Base-by-base conservation (phyloP, 192 early-diverging fungal genomes). In the Entophlyctis helioformis region DNA sequence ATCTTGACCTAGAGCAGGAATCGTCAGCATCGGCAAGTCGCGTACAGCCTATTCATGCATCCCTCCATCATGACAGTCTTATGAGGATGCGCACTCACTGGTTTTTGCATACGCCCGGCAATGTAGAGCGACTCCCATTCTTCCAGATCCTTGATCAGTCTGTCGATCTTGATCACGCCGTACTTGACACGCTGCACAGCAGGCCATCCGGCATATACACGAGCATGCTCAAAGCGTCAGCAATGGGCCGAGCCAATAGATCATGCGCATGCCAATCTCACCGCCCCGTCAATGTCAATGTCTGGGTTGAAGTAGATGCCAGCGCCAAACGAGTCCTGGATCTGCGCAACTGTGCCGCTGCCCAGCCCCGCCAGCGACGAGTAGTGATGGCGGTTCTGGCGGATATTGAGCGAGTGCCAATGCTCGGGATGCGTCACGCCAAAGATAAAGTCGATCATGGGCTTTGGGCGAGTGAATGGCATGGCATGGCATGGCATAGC, bases 71-170 rank as follows among this genome's bases (percentile, higher is more conserved):
- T n/a, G n/a, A n/a, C n/a, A n/a, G n/a, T n/a, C n/a, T n/a, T n/a
- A n/a, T 31, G 29, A 4, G 2, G 34, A 46, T 2, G 19, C 19
- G 12, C 42, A 61, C 62, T 57, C 67, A 85, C 84, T 8, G 96
- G 96, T 54, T 99, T 99, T 46, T 97, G 94, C 75, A 99, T 79
- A 36, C 96, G 79, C 1, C 96, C 96, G 3, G 96, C 89, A 5
- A 97, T 51, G 60, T 99, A 99, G 46, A 97, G 64, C 2, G 86
- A 83, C 41, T 91, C 85, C 96, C 96, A 99, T 63, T 96, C 82
- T 26, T 82, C 63, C 36, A 99, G 56, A 52, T 99, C 96, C 53
- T 72, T 72, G 48, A 84, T 81, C 18, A 99, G 62, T 18, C 67
- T 68, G 54, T 92, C 83, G 59, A 96, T 86, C 3, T 86, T 87